A percentile compares a stretch with the other conserved stretches of the same genome.
Evolutionary conservation across 768 basidiomycete genomes (phyloP).

Genomic region (Mycena galericulata): DNA sequence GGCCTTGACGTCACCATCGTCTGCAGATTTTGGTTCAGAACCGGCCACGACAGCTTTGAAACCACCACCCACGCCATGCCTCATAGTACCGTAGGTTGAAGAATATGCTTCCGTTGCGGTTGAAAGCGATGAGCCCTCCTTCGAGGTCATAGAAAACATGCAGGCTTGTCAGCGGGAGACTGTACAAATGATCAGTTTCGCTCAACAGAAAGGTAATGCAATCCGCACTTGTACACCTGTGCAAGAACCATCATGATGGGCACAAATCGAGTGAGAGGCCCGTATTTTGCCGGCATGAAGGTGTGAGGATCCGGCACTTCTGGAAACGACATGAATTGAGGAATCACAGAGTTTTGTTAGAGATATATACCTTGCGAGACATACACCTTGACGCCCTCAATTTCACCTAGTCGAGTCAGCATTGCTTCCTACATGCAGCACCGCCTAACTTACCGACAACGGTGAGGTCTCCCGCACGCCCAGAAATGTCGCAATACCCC

Average conservation of each 20-base stretch:
- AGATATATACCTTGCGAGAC: slow-evolving; percentile 65
- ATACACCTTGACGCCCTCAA: slow-evolving; percentile 73
- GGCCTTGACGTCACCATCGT: slow-evolving; percentile 73
- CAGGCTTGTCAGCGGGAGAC: slow-evolving; percentile 75
- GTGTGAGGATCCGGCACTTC: slow-evolving; percentile 66
- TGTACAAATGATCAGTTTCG: neutral
- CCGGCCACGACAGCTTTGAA: neutral
- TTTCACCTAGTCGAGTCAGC: slow-evolving; percentile 57
- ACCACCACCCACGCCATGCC: slow-evolving; percentile 79
- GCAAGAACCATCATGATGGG: slow-evolving; percentile 74
- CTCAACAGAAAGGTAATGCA: neutral
- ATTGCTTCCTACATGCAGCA: neutral
- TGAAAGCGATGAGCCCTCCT: slow-evolving; percentile 94
- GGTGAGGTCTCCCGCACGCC: slow-evolving; percentile 68
- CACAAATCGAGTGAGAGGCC: slow-evolving; percentile 77
- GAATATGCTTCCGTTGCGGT: slow-evolving; percentile 88
- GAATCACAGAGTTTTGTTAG: neutral
- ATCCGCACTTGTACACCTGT: slow-evolving; percentile 65
- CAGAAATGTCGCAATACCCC: slow-evolving; percentile 86
- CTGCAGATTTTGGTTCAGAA: slow-evolving; percentile 49
- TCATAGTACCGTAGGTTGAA: slow-evolving; percentile 89
- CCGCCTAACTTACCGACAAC: slow-evolving; percentile 63
- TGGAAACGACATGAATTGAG: slow-evolving; percentile 43
- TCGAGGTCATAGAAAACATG: slow-evolving; percentile 89
- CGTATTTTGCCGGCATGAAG: slow-evolving; percentile 66